Base-by-base conservation (phyloP, 306 rosid genomes). In the Vigna mungo region DNA sequence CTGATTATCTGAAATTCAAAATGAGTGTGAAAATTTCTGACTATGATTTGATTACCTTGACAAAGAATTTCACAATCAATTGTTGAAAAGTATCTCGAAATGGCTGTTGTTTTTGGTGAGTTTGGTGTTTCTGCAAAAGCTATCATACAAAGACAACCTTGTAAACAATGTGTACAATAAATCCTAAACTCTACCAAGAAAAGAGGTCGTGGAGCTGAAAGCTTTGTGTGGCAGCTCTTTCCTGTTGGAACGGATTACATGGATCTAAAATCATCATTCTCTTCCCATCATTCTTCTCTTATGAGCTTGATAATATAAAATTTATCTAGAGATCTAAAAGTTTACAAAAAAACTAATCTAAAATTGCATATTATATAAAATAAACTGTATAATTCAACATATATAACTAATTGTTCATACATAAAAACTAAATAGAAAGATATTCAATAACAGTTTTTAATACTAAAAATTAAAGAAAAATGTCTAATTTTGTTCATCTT, bases 231-330 rank as follows among this genome's bases (percentile, higher is more conserved):
- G 97, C 97, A 92, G 82, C 70, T 95, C 39, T 95, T 95, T 59
- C 99, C 97, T n/a, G 90, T 89, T 30, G 99, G 97, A 82, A 92
- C 97, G 0, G 97, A 92, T 51, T 88, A 90, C 84, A 95, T 92
- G 99, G 97, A 95, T 41, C 25, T 23, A 23, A 23, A 23, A 23
- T 23, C 25, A 23, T 23, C 25, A 23, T 23, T 23, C 25, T 23
- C 25, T 23, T 23, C 25, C 25, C 2, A 23, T 23, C 25, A 23
- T 23, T 23, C 25, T 23, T 23, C 25, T 23, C 25, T 23, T 23
- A 23, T 23, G 25, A 23, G 25, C 25, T 23, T 23, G 25, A 23
- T 23, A 2, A 23, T 23, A 23, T 23, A n/a, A n/a, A n/a, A n/a
- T n/a, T n/a, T n/a, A n/a, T n/a, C n/a, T n/a, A n/a, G n/a, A n/a